These are phyloP conservation scores for Glycine tomentella DNA, from an alignment of 306 rosid genomes.

Conservation along the genomic window DNA sequence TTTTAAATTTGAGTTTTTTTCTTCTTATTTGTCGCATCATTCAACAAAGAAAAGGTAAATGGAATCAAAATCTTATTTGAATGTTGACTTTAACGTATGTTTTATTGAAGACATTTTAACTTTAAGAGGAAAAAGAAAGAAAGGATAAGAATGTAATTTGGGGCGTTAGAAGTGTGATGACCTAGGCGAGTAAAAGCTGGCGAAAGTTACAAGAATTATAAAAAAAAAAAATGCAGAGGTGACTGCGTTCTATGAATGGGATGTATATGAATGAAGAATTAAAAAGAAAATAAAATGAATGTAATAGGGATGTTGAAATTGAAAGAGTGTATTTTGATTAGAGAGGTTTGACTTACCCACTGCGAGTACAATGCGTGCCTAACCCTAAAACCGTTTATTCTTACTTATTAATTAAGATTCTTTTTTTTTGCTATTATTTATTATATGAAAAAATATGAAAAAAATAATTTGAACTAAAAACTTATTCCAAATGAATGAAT, in stretches of 20 bases:
- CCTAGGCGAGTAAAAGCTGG: background rate
- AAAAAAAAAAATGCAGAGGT: background rate
- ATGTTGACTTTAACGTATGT: conserved; percentile 39
- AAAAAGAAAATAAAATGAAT: background rate
- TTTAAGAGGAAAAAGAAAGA: background rate
- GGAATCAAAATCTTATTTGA: conserved; percentile 31
- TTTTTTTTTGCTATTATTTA: background rate
- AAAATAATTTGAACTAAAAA: no score
- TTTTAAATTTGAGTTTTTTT: no score
- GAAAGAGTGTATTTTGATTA: conserved; percentile 39
- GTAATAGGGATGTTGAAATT: background rate
- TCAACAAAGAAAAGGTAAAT: background rate
- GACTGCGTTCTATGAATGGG: background rate
- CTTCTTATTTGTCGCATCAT: background rate
- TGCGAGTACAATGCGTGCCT: background rate
- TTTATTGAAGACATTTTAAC: background rate
- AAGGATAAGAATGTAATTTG: conserved; percentile 36
- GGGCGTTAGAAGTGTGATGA: background rate
- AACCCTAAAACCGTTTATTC: background rate
- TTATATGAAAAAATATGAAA: no score
- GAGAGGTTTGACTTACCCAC: conserved; percentile 42
- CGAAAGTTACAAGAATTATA: background rate
- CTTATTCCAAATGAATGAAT: no score
- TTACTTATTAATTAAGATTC: conserved; percentile 20
- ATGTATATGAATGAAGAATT: background rate